Evolutionary conservation across 2,329 filamentous ascomycete species (phyloP).

Genomic region (Epichloe scottii): DNA sequence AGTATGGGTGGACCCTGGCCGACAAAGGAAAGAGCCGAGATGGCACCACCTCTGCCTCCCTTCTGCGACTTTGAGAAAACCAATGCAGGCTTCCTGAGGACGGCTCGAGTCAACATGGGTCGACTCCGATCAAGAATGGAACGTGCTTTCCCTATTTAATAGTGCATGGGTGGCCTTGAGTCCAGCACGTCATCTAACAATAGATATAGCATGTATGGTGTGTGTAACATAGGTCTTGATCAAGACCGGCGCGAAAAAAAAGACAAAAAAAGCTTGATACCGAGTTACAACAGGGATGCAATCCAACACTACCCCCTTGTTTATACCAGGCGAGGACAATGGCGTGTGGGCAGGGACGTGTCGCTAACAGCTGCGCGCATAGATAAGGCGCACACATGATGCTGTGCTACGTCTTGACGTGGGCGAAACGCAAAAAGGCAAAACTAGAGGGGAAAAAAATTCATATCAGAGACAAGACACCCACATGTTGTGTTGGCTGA

Average conservation of each 20-base stretch:
- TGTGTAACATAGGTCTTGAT: background rate
- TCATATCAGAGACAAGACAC: too few relatives aligned
- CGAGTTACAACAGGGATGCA: too few relatives aligned
- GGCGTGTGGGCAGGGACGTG: background rate
- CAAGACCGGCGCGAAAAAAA: background rate
- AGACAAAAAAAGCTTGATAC: too few relatives aligned
- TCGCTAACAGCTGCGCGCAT: background rate
- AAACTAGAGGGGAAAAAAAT: background rate
- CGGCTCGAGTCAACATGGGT: background rate
- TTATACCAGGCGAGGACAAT: background rate
- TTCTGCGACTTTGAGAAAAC: background rate
- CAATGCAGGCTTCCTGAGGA: too few relatives aligned
- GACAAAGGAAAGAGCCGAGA: constrained; percentile 1
- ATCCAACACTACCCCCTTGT: too few relatives aligned
- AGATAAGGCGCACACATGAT: background rate
- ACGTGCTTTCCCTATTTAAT: background rate
- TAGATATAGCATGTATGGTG: background rate
- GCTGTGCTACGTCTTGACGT: background rate
- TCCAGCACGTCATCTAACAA: background rate
- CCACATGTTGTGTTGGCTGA: too few relatives aligned
- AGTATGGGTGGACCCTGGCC: background rate
- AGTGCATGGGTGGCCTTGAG: background rate
- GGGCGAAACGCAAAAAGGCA: background rate
- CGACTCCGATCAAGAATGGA: background rate
- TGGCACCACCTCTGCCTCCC: background rate